These are phyloP conservation scores for Prunus yedoensis DNA, from an alignment of 331 rosid species.

Conservation along the genomic window DNA sequence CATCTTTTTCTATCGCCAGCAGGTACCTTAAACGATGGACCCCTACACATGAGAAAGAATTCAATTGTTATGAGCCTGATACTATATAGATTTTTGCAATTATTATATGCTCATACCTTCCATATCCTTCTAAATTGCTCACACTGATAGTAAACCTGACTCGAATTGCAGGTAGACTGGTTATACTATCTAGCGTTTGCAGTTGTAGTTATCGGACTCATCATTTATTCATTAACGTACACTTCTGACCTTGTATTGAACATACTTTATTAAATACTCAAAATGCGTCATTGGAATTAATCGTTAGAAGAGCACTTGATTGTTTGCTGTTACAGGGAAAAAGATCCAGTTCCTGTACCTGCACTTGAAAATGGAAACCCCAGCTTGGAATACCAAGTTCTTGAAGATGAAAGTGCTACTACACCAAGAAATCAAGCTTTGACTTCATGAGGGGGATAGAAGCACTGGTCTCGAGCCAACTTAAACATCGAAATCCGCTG, in stretches of 20 bases:
- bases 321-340: slow-evolving; percentile 35
- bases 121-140: not conserved
- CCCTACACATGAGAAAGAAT: not conserved
- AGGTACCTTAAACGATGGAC: slow-evolving; percentile 32
- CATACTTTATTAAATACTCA: not conserved
- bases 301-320: not conserved
- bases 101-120: not conserved
- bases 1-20: slow-evolving; percentile 44
- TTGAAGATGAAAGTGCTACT: slow-evolving; percentile 34
- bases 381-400: slow-evolving; percentile 25
- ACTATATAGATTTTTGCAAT: not conserved
- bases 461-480: not conserved
- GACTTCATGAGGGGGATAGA: slow-evolving; percentile 22
- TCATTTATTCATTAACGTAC: slow-evolving; percentile 56
- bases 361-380: slow-evolving; percentile 25
- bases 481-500: not conserved
- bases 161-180: slow-evolving; percentile 64
- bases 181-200: slow-evolving; percentile 63
- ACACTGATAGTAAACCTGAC: slow-evolving; percentile 13
- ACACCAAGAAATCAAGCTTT: slow-evolving; percentile 21
- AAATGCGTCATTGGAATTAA: not conserved
- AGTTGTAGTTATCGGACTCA: slow-evolving; percentile 51
- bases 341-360: slow-evolving; percentile 26
- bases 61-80: not conserved
- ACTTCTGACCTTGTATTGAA: slow-evolving; percentile 7